phyloP scores from a whole-genome alignment of 2,329 filamentous ascomycete species.

The Phialophora tarda region DNA sequence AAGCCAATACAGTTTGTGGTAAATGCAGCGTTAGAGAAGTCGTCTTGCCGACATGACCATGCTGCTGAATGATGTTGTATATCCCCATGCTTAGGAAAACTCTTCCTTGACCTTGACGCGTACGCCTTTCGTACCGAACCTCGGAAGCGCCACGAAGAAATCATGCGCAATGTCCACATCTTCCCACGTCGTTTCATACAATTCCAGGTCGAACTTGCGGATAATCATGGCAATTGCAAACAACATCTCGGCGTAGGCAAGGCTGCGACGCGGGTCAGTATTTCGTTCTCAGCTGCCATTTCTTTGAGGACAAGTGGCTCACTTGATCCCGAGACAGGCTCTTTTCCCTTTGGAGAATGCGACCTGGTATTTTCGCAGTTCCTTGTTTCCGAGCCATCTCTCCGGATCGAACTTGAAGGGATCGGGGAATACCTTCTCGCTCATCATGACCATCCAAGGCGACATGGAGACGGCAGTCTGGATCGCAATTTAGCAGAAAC shows the following conservation, averaged over 20 bases:
- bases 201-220: conserved; percentile 31
- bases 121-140: conserved; percentile 23
- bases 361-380: conserved; percentile 46
- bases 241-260: conserved; percentile 32
- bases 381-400: conserved; percentile 43
- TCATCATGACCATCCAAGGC: conserved; percentile 45
- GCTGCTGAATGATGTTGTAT: background rate
- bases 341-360: conserved; percentile 51
- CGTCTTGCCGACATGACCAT: background rate
- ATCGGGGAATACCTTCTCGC: conserved; percentile 47
- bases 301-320: background rate
- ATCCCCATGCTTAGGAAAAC: background rate
- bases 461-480: conserved; percentile 48
- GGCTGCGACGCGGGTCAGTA: conserved; percentile 8
- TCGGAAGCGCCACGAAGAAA: conserved; percentile 29
- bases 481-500: conserved; percentile 19
- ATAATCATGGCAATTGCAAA: conserved; percentile 26
- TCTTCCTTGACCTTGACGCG: conserved; percentile 25
- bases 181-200: conserved; percentile 29
- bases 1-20: background rate
- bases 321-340: conserved; percentile 56
- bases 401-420: conserved; percentile 47
- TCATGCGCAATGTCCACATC: conserved; percentile 29
- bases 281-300: background rate
- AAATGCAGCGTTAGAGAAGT: background rate